phyloP scores from a whole-genome alignment of 1,139 yeast genomes.

The Hemisphaericaspora lyxosophila region DNA sequence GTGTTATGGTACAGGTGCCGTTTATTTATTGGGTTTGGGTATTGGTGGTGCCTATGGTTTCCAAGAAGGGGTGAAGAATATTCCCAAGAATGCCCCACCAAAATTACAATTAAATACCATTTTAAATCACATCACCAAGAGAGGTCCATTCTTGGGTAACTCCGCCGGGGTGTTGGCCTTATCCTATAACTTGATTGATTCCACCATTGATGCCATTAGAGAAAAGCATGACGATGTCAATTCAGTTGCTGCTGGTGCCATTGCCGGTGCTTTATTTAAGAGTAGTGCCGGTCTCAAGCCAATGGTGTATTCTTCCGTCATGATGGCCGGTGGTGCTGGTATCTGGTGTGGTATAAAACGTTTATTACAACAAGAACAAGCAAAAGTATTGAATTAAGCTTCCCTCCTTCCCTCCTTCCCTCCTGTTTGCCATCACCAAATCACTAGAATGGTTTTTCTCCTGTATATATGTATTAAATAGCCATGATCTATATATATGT shows the following conservation, averaged over 20 bases:
- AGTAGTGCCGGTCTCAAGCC: constrained; percentile 83
- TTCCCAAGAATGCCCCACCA: constrained; percentile 72
- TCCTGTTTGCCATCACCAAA: background rate
- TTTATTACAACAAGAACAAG: constrained; percentile 24
- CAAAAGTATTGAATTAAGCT: background rate
- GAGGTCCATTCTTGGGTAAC: constrained; percentile 96
- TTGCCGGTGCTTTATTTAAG: constrained; percentile 90
- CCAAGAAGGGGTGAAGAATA: constrained; percentile 75
- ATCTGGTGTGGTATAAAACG: constrained; percentile 87
- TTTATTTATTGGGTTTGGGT: constrained; percentile 75
- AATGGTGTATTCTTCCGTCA: constrained; percentile 81
- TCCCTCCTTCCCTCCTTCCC: background rate
- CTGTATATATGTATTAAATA: background rate
- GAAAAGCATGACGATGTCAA: constrained; percentile 87
- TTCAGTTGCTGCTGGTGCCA: constrained; percentile 84
- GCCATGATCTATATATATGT: background rate
- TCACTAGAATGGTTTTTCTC: background rate
- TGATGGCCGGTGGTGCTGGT: constrained; percentile 89
- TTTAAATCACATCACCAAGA: constrained; percentile 85
- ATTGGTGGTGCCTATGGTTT: constrained; percentile 88
- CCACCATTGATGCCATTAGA: constrained; percentile 73
- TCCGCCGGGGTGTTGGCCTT: constrained; percentile 92
- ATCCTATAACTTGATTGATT: constrained; percentile 81
- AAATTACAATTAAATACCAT: constrained; percentile 85
- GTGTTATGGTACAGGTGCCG: constrained; percentile 97